Conservation (phyloP, 345 rosid species). For the Boechera divaricarpa region DNA sequence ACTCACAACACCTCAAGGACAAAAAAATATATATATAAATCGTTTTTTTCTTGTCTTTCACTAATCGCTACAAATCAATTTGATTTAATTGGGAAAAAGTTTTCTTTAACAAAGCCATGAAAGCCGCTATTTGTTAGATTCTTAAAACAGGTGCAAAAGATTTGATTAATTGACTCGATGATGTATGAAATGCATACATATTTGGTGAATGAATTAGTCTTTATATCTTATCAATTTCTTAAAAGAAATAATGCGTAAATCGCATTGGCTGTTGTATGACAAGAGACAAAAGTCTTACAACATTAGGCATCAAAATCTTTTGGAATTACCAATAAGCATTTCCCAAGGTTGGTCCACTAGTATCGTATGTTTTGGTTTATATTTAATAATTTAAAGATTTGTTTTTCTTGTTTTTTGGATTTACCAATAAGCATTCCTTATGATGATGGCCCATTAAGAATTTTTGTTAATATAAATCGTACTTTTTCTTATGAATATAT, state of each 20-base stretch:
- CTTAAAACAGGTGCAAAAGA: conserved; percentile 3
- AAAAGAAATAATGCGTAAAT: conserved; percentile 23
- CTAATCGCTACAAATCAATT: conserved; percentile 26
- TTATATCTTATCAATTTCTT: conserved; percentile 3
- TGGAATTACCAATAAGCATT: conserved; percentile 43
- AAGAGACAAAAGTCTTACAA: conserved; percentile 40
- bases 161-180: conserved; percentile 30
- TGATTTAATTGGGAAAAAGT: conserved; percentile 20
- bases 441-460: conserved; percentile 30
- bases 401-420: conserved; percentile 24
- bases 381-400: conserved; percentile 2
- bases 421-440: conserved; percentile 42
- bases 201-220: background rate
- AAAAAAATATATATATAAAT: background rate
- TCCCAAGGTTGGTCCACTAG: conserved; percentile 42
- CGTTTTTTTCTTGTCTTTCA: conserved; percentile 7
- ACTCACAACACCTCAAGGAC: conserved; percentile 1
- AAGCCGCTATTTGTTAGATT: conserved; percentile 32
- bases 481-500: conserved; percentile 25
- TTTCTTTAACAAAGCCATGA: conserved; percentile 40
- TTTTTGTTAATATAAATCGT: conserved; percentile 7
- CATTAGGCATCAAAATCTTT: conserved; percentile 41
- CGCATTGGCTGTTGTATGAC: conserved; percentile 38
- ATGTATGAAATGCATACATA: conserved; percentile 4
- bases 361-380: conserved; percentile 32